Conservation (phyloP, 1,139 yeast genomes). For the Maudiozyma humilis region DNA sequence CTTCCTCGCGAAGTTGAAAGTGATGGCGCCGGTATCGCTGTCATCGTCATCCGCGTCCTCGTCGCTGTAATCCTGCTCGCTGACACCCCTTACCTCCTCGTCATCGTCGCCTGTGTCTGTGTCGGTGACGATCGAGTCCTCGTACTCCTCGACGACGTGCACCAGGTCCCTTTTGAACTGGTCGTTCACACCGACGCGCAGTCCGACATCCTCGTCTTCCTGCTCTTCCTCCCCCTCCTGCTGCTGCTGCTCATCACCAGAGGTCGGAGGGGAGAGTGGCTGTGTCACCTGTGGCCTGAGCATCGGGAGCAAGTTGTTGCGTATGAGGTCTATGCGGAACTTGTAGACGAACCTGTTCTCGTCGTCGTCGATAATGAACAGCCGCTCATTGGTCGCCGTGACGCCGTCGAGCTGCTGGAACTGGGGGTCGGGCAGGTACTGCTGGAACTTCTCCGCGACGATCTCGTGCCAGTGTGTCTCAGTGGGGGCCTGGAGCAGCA, state of each 20-base stretch:
- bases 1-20: conserved; percentile 4
- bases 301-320: background rate
- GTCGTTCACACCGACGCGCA: background rate
- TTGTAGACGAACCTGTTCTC: conserved; percentile 2
- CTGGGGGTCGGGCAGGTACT: background rate
- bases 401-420: background rate
- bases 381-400: background rate
- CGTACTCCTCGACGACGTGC: background rate
- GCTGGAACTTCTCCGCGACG: background rate
- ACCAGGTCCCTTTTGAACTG: background rate
- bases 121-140: background rate
- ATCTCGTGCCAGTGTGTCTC: background rate
- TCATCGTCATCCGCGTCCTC: conserved; percentile 10
- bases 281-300: background rate
- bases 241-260: background rate
- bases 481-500: background rate
- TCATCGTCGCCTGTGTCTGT: too few relatives aligned
- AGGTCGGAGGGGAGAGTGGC: conserved; percentile 4
- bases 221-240: background rate
- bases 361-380: conserved; percentile 1
- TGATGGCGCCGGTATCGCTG: conserved; percentile 4
- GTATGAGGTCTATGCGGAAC: background rate
- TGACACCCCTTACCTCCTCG: background rate
- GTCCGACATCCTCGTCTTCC: background rate
- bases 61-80: conserved; percentile 11